phyloP scores from a whole-genome alignment of 2,329 filamentous ascomycete species.

The Hypoxylon sp. region DNA sequence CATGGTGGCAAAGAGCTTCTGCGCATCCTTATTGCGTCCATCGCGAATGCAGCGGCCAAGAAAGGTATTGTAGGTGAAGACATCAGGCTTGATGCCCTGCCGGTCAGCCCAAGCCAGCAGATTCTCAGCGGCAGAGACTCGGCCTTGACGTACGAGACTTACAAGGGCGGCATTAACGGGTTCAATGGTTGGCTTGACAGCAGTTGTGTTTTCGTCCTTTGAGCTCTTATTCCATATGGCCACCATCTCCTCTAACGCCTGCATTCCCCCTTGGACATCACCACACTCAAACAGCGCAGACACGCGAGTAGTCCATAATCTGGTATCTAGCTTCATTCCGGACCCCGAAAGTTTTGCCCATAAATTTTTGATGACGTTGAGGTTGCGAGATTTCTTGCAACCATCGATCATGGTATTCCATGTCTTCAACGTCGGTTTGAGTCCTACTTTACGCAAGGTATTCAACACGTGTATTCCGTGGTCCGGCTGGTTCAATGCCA shows the following conservation, averaged over 20 bases:
- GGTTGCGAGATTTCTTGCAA: constrained; percentile 72
- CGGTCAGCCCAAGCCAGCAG: constrained; percentile 72
- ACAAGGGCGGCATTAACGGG: constrained; percentile 79
- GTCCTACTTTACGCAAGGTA: constrained; percentile 57
- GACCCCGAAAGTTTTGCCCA: constrained; percentile 75
- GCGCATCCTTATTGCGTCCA: constrained; percentile 64
- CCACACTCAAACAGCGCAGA: constrained; percentile 73
- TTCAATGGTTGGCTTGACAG: constrained; percentile 72
- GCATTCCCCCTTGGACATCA: constrained; percentile 69
- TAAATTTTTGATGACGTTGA: constrained; percentile 72
- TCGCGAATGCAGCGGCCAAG: constrained; percentile 71
- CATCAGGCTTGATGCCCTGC: constrained; percentile 69
- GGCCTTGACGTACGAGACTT: constrained; percentile 68
- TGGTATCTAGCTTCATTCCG: constrained; percentile 72
- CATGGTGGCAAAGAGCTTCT: constrained; percentile 72
- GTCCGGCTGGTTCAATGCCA: constrained; percentile 50
- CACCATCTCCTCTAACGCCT: constrained; percentile 76
- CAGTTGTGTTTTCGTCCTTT: constrained; percentile 54
- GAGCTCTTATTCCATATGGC: constrained; percentile 67
- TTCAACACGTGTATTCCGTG: constrained; percentile 52
- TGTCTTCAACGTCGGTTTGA: constrained; percentile 73
- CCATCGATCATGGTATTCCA: constrained; percentile 83
- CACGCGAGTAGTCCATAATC: constrained; percentile 80
- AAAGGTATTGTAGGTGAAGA: constrained; percentile 78
- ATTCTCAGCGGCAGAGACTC: constrained; percentile 64